Evolutionary conservation across 2,329 filamentous ascomycete genomes (phyloP).

Genomic region (Fusarium sarcochroum): DNA sequence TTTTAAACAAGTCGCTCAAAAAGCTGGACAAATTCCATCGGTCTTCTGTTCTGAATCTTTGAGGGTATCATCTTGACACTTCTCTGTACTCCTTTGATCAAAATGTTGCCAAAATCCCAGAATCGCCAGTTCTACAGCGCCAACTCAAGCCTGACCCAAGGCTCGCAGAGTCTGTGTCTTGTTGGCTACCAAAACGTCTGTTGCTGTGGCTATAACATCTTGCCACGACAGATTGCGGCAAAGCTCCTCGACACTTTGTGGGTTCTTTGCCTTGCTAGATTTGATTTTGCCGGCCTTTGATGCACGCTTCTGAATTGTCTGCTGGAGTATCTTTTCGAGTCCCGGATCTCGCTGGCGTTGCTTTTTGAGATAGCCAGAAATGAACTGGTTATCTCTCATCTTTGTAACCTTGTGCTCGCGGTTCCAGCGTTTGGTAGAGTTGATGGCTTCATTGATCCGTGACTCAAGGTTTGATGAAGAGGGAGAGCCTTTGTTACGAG

Average conservation of each 20-base stretch:
- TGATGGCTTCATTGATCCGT: conserved; percentile 55
- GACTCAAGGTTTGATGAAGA: conserved; percentile 16
- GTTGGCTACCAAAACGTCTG: conserved; percentile 50
- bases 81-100: background rate
- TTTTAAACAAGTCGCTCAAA: conserved; percentile 15
- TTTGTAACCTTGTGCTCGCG: conserved; percentile 54
- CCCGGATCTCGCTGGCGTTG: conserved; percentile 54
- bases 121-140: background rate
- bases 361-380: conserved; percentile 53
- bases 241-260: conserved; percentile 52
- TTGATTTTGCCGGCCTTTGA: conserved; percentile 18
- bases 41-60: background rate
- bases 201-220: conserved; percentile 53
- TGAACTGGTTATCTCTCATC: conserved; percentile 51
- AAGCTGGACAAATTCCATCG: background rate
- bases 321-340: conserved; percentile 54
- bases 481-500: conserved; percentile 11
- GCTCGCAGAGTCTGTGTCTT: conserved; percentile 37
- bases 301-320: conserved; percentile 48
- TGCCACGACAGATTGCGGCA: conserved; percentile 52
- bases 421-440: conserved; percentile 58
- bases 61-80: background rate
- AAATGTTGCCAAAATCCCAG: background rate
- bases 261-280: conserved; percentile 21
- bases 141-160: conserved; percentile 31